Conservation (phyloP, 768 basidiomycete species). For the Asterophora lycoperdoides region DNA sequence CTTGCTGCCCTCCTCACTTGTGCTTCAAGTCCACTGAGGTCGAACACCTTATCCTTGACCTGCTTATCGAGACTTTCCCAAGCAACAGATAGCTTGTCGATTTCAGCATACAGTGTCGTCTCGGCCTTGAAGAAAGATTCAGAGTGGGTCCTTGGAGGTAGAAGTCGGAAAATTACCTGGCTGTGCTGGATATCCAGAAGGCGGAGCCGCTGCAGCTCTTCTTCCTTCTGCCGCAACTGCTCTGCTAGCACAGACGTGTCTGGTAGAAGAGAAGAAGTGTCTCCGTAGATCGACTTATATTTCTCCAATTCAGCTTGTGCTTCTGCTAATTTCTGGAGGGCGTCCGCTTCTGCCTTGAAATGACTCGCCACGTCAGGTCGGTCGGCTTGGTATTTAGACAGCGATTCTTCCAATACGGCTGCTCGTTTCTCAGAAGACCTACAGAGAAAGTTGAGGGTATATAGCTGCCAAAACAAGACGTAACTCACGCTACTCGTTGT, state of each 20-base stretch:
- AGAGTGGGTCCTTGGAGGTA: conserved; percentile 1
- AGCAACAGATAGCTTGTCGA: conserved; percentile 79
- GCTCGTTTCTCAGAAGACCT: conserved; percentile 53
- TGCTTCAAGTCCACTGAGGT: conserved; percentile 72
- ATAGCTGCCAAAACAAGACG: not conserved
- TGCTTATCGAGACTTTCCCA: conserved; percentile 85
- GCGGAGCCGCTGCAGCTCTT: conserved; percentile 58
- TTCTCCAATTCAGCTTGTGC: conserved; percentile 46
- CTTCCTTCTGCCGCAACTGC: conserved; percentile 61
- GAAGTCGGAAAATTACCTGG: conserved; percentile 40
- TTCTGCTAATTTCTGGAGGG: conserved; percentile 44
- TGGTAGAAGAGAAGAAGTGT: conserved; percentile 40
- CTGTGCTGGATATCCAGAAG: conserved; percentile 62
- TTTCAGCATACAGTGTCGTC: conserved; percentile 72
- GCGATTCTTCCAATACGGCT: conserved; percentile 47
- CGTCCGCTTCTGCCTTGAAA: conserved; percentile 46
- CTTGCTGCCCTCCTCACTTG: conserved; percentile 56
- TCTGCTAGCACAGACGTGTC: conserved; percentile 51
- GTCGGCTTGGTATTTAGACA: conserved; percentile 43
- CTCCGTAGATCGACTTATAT: conserved; percentile 65
- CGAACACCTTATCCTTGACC: conserved; percentile 80
- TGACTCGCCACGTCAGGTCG: conserved; percentile 52
- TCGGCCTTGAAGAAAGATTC: conserved; percentile 49
- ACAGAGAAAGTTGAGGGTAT: conserved; percentile 15
- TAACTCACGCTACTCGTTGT: conserved; percentile 50